These are phyloP conservation scores for Xenosphaeropsis pyriputrescens DNA, from an alignment of 2,329 filamentous ascomycete species.

Conservation along the genomic window DNA sequence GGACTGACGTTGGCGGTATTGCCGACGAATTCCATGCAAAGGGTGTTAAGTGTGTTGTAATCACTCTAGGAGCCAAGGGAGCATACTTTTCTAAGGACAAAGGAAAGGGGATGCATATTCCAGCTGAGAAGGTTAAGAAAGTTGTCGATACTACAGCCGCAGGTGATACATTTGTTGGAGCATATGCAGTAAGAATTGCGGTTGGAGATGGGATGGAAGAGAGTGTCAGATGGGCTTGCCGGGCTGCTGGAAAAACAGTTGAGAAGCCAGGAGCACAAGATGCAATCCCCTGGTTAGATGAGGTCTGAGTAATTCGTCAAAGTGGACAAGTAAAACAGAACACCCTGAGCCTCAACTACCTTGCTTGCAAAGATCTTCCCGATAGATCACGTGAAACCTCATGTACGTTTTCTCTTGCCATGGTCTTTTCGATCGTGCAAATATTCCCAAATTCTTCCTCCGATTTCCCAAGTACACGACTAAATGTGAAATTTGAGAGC, in stretches of 20 bases:
- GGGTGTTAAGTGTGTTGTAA: conserved; percentile 64
- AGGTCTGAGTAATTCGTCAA: too few species aligned
- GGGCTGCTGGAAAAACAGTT: conserved; percentile 19
- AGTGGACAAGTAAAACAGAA: too few species aligned
- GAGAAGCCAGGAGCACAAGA: conserved; percentile 47
- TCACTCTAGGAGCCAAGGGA: conserved; percentile 75
- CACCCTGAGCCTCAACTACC: too few species aligned
- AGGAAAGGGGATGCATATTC: conserved; percentile 33
- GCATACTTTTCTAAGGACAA: conserved; percentile 46
- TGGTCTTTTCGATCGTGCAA: too few species aligned
- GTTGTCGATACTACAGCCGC: conserved; percentile 92
- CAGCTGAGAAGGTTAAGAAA: conserved; percentile 49
- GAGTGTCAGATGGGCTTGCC: conserved; percentile 28
- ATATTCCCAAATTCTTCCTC: too few species aligned
- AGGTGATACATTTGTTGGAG: conserved; percentile 87
- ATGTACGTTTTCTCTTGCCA: too few species aligned
- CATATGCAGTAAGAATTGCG: conserved; percentile 64
- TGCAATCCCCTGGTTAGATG: conserved; percentile 46
- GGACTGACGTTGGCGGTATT: conserved; percentile 26
- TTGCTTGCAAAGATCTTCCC: too few species aligned
- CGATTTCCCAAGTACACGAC: too few species aligned
- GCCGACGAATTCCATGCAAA: conserved; percentile 45
- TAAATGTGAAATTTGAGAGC: too few species aligned
- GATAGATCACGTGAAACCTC: too few species aligned
- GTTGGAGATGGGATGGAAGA: conserved; percentile 20